Evolutionary conservation across 306 rosid genomes (phyloP).

Genomic region (Vigna radiata): DNA sequence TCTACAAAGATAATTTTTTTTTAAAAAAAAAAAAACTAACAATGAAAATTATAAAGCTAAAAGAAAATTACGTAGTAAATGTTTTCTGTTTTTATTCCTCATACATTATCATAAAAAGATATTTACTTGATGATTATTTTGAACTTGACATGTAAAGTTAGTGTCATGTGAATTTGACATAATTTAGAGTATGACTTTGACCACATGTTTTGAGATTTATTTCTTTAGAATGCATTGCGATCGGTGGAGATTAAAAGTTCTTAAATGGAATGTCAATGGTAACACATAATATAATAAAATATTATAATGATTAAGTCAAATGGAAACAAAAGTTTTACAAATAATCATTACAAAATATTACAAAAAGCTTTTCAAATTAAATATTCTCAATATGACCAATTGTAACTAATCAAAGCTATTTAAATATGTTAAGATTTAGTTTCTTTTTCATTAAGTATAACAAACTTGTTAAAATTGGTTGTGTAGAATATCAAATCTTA

Average conservation of each 20-base stretch:
- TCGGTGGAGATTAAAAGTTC: constrained; percentile 1
- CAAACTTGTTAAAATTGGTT: too few relatives aligned
- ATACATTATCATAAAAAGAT: neutral
- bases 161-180: neutral
- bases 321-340: neutral
- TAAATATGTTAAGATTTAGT: neutral
- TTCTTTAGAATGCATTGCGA: neutral
- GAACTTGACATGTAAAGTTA: neutral
- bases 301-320: neutral
- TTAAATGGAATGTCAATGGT: neutral
- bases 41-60: too few relatives aligned
- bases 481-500: too few relatives aligned
- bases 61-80: too few relatives aligned
- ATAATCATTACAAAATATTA: neutral
- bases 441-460: too few relatives aligned
- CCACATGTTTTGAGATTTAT: neutral
- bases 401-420: neutral
- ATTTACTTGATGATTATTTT: neutral
- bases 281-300: neutral
- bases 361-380: neutral
- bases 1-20: too few relatives aligned
- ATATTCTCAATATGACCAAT: neutral
- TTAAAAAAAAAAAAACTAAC: too few relatives aligned
- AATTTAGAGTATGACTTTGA: neutral
- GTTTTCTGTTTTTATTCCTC: too few relatives aligned